Conservation (phyloP, 2,329 filamentous ascomycete species). For the Didymella keratinophila region DNA sequence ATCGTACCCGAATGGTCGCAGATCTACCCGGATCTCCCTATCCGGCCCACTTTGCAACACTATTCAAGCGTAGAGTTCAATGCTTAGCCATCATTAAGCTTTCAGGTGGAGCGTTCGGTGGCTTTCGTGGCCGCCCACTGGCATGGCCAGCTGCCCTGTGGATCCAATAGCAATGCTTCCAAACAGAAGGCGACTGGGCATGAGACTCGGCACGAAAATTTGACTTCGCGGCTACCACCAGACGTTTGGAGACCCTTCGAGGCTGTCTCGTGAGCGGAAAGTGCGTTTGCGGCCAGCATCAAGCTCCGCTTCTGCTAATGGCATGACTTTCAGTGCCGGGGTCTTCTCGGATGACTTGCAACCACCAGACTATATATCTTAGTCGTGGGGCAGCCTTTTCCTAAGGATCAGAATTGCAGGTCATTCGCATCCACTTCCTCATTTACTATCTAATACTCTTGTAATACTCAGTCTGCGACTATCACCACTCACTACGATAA, state of each 20-base stretch:
- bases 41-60: slow-evolving; percentile 15
- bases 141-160: neutral
- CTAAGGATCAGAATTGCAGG: slow-evolving; percentile 29
- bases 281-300: slow-evolving; percentile 19
- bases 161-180: slow-evolving; percentile 9
- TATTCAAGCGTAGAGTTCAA: slow-evolving; percentile 12
- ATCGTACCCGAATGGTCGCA: slow-evolving; percentile 19
- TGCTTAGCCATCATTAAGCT: slow-evolving; percentile 18
- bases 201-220: slow-evolving; percentile 21
- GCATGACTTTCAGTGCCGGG: neutral
- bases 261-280: slow-evolving; percentile 12
- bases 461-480: slow-evolving; percentile 16
- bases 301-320: slow-evolving; percentile 16
- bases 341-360: neutral
- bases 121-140: slow-evolving; percentile 1
- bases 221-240: neutral
- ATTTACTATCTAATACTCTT: slow-evolving; percentile 11
- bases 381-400: slow-evolving; percentile 6
- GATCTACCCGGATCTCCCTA: slow-evolving; percentile 13
- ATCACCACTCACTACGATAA: slow-evolving; percentile 13
- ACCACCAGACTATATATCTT: slow-evolving; percentile 20
- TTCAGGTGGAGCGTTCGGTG: neutral
- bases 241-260: slow-evolving; percentile 8
- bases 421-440: slow-evolving; percentile 23
- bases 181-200: slow-evolving; percentile 17